Percentiles rank a stretch among this genome's conserved stretches.
These are phyloP conservation scores for Jimgerdemannia flammicorona DNA, from an alignment of 192 early-diverging fungal genomes.

Conservation along the genomic window DNA sequence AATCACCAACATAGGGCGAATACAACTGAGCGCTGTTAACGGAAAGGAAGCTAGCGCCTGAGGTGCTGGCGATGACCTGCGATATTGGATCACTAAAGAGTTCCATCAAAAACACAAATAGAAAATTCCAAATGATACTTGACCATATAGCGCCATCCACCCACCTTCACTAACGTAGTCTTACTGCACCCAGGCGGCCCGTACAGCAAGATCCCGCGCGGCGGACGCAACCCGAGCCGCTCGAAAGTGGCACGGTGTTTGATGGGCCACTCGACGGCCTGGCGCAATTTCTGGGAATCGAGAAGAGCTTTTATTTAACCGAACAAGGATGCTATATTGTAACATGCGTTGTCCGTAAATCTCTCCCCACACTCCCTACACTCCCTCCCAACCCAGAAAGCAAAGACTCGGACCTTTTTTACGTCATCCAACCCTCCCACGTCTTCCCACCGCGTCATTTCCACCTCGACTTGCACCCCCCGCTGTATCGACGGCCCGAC, in stretches of 20 bases:
- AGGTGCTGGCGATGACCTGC: slow-evolving; percentile 74
- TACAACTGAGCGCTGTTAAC: slow-evolving; percentile 79
- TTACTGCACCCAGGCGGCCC: slow-evolving; percentile 99
- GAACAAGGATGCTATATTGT: background rate
- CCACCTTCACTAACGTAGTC: slow-evolving; percentile 84
- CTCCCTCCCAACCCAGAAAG: too few relatives aligned
- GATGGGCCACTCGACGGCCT: slow-evolving; percentile 90
- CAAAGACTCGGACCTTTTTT: slow-evolving; percentile 52
- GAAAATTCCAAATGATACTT: background rate
- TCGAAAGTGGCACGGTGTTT: slow-evolving; percentile 60
- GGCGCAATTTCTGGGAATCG: slow-evolving; percentile 51
- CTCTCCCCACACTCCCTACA: too few relatives aligned
- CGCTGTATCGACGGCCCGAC: slow-evolving; percentile 74
- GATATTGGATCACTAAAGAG: background rate
- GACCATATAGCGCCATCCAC: background rate
- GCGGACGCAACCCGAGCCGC: slow-evolving; percentile 75
- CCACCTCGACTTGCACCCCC: slow-evolving; percentile 58
- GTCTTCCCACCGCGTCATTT: slow-evolving; percentile 70
- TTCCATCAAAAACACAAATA: slow-evolving; percentile 3
- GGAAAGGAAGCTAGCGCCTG: slow-evolving; percentile 72
- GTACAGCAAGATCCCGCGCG: slow-evolving; percentile 89
- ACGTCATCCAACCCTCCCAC: slow-evolving; percentile 85
- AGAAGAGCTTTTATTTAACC: background rate
- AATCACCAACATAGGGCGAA: slow-evolving; percentile 82
- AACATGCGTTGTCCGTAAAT: too few relatives aligned